Conservation (phyloP, 805 yeast genomes). For the Clavispora fructus region DNA sequence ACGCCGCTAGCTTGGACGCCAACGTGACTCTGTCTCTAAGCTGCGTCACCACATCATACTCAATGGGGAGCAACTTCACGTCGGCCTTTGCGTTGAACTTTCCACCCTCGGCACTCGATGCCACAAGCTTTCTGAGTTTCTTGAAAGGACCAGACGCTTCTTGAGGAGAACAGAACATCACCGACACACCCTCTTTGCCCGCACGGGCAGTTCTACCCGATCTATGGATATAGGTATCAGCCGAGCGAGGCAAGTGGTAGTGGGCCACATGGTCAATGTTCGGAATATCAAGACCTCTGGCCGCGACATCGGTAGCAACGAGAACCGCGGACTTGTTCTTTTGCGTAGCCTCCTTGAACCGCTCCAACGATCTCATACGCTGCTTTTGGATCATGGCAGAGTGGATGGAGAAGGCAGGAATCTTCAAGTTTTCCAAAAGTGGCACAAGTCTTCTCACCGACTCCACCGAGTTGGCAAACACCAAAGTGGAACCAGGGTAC, state of each 20-base stretch:
- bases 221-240: slow-evolving; percentile 91
- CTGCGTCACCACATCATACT: slow-evolving; percentile 65
- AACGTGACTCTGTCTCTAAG: slow-evolving; percentile 62
- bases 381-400: slow-evolving; percentile 95
- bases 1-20: slow-evolving; percentile 73
- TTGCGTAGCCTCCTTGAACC: slow-evolving; percentile 54
- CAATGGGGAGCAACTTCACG: slow-evolving; percentile 69
- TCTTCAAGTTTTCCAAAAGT: slow-evolving; percentile 59
- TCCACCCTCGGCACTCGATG: slow-evolving; percentile 21
- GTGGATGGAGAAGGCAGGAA: slow-evolving; percentile 75
- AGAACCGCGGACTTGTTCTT: slow-evolving; percentile 57
- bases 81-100: slow-evolving; percentile 39
- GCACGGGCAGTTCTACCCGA: slow-evolving; percentile 99
- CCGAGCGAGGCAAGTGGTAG: slow-evolving; percentile 90
- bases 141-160: slow-evolving; percentile 86
- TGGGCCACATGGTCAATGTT: slow-evolving; percentile 90
- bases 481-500: slow-evolving; percentile 85
- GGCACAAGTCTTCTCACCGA: slow-evolving; percentile 84
- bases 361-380: slow-evolving; percentile 78
- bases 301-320: slow-evolving; percentile 96
- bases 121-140: slow-evolving; percentile 60
- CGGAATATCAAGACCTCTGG: slow-evolving; percentile 93
- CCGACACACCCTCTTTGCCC: slow-evolving; percentile 88
- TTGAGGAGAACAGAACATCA: slow-evolving; percentile 87
- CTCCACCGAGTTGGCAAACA: slow-evolving; percentile 93